Conservation (phyloP, 2,329 filamentous ascomycete genomes). For the Xylaria sp. region DNA sequence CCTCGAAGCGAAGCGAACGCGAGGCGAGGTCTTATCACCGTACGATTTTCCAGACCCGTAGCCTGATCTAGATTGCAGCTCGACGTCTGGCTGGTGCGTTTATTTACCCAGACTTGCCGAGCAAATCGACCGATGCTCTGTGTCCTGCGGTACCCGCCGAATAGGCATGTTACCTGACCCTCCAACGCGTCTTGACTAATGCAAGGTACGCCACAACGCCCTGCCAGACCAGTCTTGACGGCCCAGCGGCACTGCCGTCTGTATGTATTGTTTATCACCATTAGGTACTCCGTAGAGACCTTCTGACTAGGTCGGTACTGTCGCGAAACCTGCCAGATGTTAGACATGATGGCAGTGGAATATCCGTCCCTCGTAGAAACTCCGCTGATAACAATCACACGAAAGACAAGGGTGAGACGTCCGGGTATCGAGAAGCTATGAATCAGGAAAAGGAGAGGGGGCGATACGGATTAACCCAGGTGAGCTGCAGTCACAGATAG, state of each 20-base stretch:
- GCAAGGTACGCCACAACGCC: slow-evolving; percentile 21
- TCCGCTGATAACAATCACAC: too few species aligned
- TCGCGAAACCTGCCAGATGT: too few species aligned
- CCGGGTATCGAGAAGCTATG: too few species aligned
- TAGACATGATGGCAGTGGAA: too few species aligned
- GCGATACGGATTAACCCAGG: too few species aligned
- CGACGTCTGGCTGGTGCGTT: neutral
- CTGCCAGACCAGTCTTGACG: slow-evolving; percentile 5
- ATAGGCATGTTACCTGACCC: slow-evolving; percentile 17
- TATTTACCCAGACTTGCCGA: slow-evolving; percentile 4
- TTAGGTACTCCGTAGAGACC: neutral
- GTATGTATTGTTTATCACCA: neutral
- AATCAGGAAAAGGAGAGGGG: too few species aligned
- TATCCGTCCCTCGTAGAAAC: too few species aligned
- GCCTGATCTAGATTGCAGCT: neutral
- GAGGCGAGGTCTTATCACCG: neutral
- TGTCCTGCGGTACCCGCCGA: slow-evolving; percentile 8
- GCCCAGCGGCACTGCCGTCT: too few species aligned
- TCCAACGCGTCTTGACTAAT: slow-evolving; percentile 14
- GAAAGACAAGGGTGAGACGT: too few species aligned
- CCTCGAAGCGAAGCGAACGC: too few species aligned
- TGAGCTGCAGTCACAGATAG: too few species aligned
- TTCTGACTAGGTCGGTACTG: too few species aligned
- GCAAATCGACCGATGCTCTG: neutral
- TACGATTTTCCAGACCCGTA: neutral